Evolutionary conservation across 2,329 filamentous ascomycete species (phyloP), one percentile per base, ranked within the genome.

Genomic region (Mollisia scopiformis): DNA sequence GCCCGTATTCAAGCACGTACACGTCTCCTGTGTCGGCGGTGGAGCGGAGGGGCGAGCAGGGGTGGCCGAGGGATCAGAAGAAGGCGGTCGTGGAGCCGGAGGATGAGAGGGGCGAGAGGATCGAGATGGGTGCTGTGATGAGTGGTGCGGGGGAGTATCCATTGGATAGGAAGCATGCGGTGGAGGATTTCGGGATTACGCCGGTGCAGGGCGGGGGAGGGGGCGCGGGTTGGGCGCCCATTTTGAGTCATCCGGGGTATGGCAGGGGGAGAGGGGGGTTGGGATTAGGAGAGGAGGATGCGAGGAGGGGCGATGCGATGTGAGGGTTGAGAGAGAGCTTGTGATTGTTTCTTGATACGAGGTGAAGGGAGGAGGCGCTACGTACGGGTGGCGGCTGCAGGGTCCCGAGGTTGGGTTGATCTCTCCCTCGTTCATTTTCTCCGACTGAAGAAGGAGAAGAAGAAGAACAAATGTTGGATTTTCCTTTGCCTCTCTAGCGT

Each of bases 1-100:
- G 84, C 3, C 85, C 86, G 0, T 88, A 88, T 69, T 79, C 77
- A 21, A 86, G 84, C 41, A 82, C 85, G 61, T 87, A 81, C 73
- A 84, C 77, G 71, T 87, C 84, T 67, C 85, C 85, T 0, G 77
- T 84, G 5, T 66, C 57, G 2, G 69, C 68, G 47, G 57, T 55
- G 13, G 39, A 58, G 25, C 37, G 21, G 43, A n/a, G 43, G 16
- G 21, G 19, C 2, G 41, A 33, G n/a, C 13, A 37, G 11, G 33
- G 11, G 47, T 65, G 57, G 64, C 59, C 54, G 21, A 35, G 25
- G 16, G 54, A 56, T n/a, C 35, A 46, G 10, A 56, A 56, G 11
- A n/a, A n/a, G n/a, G n/a, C n/a, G n/a, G n/a, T n/a, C n/a, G 41
- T 47, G 14, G 23, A 30, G 13, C 39, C 39, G 2, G 54, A 56